Base-by-base conservation (phyloP, 1,284 basidiomycete species). In the Xerocomus subilludens region DNA sequence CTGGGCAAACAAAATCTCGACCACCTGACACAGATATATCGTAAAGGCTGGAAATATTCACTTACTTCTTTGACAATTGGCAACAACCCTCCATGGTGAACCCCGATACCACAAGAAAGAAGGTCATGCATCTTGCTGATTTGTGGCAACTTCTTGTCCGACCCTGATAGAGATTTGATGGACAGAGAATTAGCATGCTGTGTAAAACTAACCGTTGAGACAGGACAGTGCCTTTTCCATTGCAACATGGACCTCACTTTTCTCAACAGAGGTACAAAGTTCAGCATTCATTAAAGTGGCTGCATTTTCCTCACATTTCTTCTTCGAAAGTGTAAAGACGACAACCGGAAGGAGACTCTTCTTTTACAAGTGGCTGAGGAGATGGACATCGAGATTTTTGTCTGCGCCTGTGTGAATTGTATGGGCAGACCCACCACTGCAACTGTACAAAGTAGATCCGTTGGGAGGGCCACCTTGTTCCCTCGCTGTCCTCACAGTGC, bases 311-410 rank as follows among this genome's bases (percentile, higher is more conserved):
- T 99, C 98, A 82, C 98, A 99, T 68, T 92, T 89, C 83, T 96
- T 97, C 88, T 99, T 99, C 62, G 96, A 98, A 79, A 99, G 94
- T 3, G 98, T 98, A 84, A 99, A 99, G 42, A 98, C 92, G 62
- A 99, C 98, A 16, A 97, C 96, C 2, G 98, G 98, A 3, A 99
- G 88, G 4, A 99, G 89, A 35, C 89, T 86, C 76, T 93, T 92
- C 86, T 99, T 99, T 80, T 93, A 91, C 68, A 99, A 88, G 80
- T 96, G 89, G 13, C 93, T 94, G 42, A 99, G 89, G 59, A 99
- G 89, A 81, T 99, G 97, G 32, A 98, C 96, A 88, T 98, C 99
- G 9, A 99, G 87, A 77, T 97, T 96, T 85, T 94, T 96, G 86
- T 98, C 96, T 18, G 90, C 86, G 64, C 91, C 87, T 0, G 86